Base-by-base conservation (phyloP, 495 filamentous ascomycete genomes). In the Geopyxis carbonaria region DNA sequence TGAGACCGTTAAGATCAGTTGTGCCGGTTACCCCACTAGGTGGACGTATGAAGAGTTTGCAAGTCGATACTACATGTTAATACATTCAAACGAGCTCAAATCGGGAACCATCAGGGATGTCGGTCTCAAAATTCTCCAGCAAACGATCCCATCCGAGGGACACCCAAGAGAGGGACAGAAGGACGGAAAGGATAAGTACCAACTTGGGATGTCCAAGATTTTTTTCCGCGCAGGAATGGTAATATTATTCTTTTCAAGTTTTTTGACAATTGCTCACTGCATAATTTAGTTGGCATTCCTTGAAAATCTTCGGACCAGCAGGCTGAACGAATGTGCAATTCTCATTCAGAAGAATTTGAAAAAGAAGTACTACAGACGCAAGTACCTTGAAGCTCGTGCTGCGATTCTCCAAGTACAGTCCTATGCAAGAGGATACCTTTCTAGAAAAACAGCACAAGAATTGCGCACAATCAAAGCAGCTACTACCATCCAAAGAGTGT, bases 11-110 rank as follows among this genome's bases (percentile, higher is more conserved):
- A 74, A 91, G 57, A 99, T 99, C 56, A 92, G 83, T 63, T 93
- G 85, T 53, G 89, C 89, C 48, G 89, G 89, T 40, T 99, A 99
- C 55, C 89, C 89, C 9, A 95, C 91, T 25, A 68, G 89, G 53
- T 99, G 89, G 89, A 99, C 89, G 2, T 99, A 94, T 57, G 91
- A 99, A 56, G 89, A 95, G 57, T 99, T 99, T 60, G 89, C 89
- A 5, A 64, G 93, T 39, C 76, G 89, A 44, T 99, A 99, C 63
- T 99, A 99, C 61, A 93, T 99, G 82, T 65, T 99, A 45, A 81
- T 93, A 34, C 86, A 80, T 27, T 95, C 91, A 5, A 66, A 71
- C 22, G 70, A 79, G 42, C 93, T 89, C 86, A 93, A 83, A 15
- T 77, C 81, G 0, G 86, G 94, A 53, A 48, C 21, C 21, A 93